Base-by-base conservation (phyloP, 1,284 basidiomycete genomes). In the Cystobasidium pallidum region DNA sequence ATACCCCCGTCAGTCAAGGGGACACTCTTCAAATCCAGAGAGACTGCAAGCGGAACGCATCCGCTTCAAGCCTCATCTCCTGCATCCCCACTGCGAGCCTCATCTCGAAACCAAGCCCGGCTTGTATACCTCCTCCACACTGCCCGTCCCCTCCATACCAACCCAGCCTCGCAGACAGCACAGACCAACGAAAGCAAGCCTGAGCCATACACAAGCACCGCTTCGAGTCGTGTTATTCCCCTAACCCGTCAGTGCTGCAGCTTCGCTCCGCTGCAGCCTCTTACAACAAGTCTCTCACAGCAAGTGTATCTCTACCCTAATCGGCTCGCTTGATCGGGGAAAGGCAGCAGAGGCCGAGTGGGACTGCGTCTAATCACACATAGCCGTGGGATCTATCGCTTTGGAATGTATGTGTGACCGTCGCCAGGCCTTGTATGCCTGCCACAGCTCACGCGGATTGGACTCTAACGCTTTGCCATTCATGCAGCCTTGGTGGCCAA, bases 111-210 rank as follows among this genome's bases (percentile, higher is more conserved):
- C 30, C 51, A 26, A 54, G 24, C 51, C 26, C 24, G 1, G 36
- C n/a, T 34, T 13, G 54, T 32, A 32, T 32, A 32, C 32, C 13
- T 19, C 32, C 11, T 32, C 54, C 32, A 36, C 32, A 36, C 54
- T 57, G 54, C 54, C 32, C 30, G 17, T 36, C 54, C 54, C n/a
- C 54, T 57, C 26, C 36, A 3, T 21, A 57, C 54, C 54, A 57
- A 57, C 54, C 54, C 32, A 57, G 54, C 54, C 54, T 34, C 54
- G 36, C 13, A 36, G 30, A 19, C 54, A 19, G 54, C 10, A 32
- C 11, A 54, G 30, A 32, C 13, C 24, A 7, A 26, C 3, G 3
- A n/a, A 57, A 2, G 34, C 54, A 57, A 32, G 24, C 28, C 13
- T 28, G 11, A 8, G 26, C 6, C 10, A 36, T 17, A 57, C 30